Evolutionary conservation across 2,329 filamentous ascomycete species (phyloP).

Genomic region (Diaporthe caulivora): DNA sequence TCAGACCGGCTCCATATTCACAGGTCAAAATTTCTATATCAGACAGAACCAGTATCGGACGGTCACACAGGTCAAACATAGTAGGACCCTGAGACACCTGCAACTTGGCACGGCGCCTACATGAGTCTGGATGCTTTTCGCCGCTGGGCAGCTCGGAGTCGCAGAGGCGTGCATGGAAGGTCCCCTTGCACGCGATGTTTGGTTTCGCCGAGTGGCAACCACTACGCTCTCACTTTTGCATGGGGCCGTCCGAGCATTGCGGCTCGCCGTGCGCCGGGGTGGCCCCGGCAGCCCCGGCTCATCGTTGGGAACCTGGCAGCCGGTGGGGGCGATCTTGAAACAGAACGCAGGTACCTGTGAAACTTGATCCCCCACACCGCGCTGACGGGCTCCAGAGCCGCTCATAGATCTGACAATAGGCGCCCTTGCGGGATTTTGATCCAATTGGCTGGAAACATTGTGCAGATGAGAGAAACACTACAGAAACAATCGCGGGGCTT

Average conservation of each 20-base stretch:
- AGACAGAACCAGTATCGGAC: conserved; percentile 27
- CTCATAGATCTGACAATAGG: conserved; percentile 10
- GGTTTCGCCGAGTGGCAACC: conserved; percentile 21
- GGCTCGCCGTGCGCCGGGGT: conserved; percentile 11
- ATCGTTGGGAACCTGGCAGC: conserved; percentile 1
- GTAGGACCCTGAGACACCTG: conserved; percentile 18
- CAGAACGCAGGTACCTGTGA: conserved; percentile 22
- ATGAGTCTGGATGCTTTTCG: conserved; percentile 18
- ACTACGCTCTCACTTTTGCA: conserved; percentile 17
- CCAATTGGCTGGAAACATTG: conserved; percentile 26
- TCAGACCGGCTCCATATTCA: conserved; percentile 23
- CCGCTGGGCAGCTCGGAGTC: not conserved
- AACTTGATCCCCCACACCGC: conserved; percentile 19
- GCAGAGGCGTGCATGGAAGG: not conserved
- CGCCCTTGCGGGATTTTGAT: conserved; percentile 16
- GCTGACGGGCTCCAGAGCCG: not conserved
- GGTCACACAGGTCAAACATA: conserved; percentile 24
- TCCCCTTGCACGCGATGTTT: conserved; percentile 1
- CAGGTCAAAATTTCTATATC: conserved; percentile 14
- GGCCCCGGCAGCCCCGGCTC: not conserved
- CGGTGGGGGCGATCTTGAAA: conserved; percentile 24
- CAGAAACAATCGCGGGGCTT: conserved; percentile 20
- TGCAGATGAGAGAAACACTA: conserved; percentile 28
- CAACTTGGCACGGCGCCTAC: conserved; percentile 29
- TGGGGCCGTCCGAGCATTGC: conserved; percentile 20